These are phyloP conservation scores for Phytopythium sindhum DNA, from an alignment of 352 stramenopile genomes.

Conservation along the genomic window DNA sequence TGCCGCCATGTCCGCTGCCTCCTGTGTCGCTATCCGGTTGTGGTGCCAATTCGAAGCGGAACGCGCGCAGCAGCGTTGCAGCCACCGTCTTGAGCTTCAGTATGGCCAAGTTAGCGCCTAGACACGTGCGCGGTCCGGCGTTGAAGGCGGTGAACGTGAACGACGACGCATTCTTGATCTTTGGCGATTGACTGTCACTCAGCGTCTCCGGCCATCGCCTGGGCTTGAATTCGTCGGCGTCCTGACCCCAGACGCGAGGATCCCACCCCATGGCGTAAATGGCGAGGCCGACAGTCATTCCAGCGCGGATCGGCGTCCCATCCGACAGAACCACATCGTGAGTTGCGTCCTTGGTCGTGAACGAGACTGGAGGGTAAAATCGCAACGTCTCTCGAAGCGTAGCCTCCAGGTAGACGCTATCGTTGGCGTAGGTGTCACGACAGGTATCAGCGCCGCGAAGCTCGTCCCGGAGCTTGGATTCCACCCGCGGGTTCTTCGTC, in stretches of 20 bases:
- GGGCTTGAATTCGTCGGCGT: slow-evolving; percentile 40
- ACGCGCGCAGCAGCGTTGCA: slow-evolving; percentile 38
- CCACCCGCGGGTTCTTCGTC: slow-evolving; percentile 35
- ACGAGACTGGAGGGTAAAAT: slow-evolving; percentile 20
- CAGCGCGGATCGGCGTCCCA: slow-evolving; percentile 27
- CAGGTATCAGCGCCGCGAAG: slow-evolving; percentile 4
- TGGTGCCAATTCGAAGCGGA: slow-evolving; percentile 25
- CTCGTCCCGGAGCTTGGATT: slow-evolving; percentile 35
- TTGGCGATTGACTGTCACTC: slow-evolving; percentile 15
- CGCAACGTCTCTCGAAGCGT: slow-evolving; percentile 35
- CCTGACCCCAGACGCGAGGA: slow-evolving; percentile 31
- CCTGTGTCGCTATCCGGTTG: too few species aligned
- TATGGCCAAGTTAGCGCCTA: slow-evolving; percentile 41
- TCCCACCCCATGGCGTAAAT: slow-evolving; percentile 39
- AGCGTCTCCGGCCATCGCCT: slow-evolving; percentile 35
- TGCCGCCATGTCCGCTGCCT: not conserved
- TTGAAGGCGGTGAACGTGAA: slow-evolving; percentile 55
- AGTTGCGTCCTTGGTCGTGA: slow-evolving; percentile 28
- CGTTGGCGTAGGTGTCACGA: slow-evolving; percentile 5
- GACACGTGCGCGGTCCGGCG: slow-evolving; percentile 37
- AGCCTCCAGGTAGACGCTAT: slow-evolving; percentile 36
- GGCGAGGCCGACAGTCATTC: slow-evolving; percentile 24
- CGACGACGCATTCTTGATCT: slow-evolving; percentile 24
- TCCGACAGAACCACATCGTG: slow-evolving; percentile 40
- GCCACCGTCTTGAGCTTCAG: slow-evolving; percentile 55